Base-by-base conservation (phyloP, 179 eudicot species). In the Spergularia azorica region DNA sequence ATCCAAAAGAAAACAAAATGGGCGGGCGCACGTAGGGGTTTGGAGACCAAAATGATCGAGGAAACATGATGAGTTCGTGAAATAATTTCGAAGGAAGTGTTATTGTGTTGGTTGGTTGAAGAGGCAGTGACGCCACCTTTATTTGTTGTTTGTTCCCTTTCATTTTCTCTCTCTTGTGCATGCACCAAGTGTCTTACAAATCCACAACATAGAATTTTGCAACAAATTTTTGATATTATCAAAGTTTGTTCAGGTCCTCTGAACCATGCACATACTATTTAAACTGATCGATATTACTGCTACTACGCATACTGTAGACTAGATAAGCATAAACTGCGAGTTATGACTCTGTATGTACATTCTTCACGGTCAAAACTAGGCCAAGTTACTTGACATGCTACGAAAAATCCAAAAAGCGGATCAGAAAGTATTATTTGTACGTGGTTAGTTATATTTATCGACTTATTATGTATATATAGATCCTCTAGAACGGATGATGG, bases 51-150 rank as follows among this genome's bases (percentile, higher is more conserved):
- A 18, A 20, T 4, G 6, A 20, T 59, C 2, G 14, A 20, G 67
- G 59, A 57, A 76, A 68, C 79, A 66, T 20, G 66, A 26, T 43
- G 66, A 26, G 78, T 75, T 75, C 18, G 64, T 77, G 75, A 60
- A 77, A 65, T 72, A 59, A 20, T 72, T 9, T 36, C 39, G 39
- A 63, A 64, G 66, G 41, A 46, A 67, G 75, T 56, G 43, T 71
- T 1, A 63, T 36, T 36, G 39, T 36, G 39, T 36, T 36, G 81
- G 75, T 71, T 78, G 76, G 80, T 71, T 63, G 15, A 56, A 43
- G 26, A 72, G 71, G 15, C 65, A 72, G 39, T 54, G 71, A 63
- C 65, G 43, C 39, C 52, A 63, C 36, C 17, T 15, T 11, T 26
- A 1, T 11, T 26, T 3, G 6, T 57, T 36, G 41, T 32, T 36